phyloP scores from a whole-genome alignment of 2,329 filamentous ascomycete species.

The Cyclaneusma minus region DNA sequence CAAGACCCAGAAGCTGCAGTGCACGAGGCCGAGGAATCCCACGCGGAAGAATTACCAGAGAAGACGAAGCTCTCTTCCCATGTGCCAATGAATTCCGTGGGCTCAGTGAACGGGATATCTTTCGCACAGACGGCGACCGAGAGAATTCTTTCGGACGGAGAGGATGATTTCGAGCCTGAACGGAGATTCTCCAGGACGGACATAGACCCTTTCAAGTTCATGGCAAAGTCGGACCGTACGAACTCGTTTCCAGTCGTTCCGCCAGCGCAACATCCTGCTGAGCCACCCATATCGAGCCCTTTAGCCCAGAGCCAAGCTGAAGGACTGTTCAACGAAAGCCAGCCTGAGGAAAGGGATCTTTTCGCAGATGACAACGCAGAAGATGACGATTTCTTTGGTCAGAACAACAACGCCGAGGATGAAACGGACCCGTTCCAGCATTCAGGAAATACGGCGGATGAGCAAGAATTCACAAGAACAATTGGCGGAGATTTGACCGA shows the following conservation, averaged over 20 bases:
- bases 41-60: constrained; percentile 12
- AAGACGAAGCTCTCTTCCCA: constrained; percentile 42
- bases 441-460: constrained; percentile 3
- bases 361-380: constrained; percentile 22
- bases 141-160: constrained; percentile 41
- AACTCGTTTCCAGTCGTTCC: constrained; percentile 49
- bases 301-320: constrained; percentile 34
- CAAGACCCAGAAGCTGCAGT: constrained; percentile 4
- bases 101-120: constrained; percentile 44
- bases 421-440: constrained; percentile 1
- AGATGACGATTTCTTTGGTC: constrained; percentile 29
- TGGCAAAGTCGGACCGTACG: constrained; percentile 39
- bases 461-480: constrained; percentile 6
- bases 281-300: constrained; percentile 19
- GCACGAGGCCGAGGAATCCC: constrained; percentile 4
- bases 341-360: constrained; percentile 20
- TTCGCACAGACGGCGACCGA: constrained; percentile 50
- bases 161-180: constrained; percentile 34
- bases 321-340: constrained; percentile 35
- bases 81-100: no score
- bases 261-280: constrained; percentile 20
- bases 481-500: constrained; percentile 14
- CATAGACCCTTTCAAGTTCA: constrained; percentile 43
- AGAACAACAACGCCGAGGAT: constrained; percentile 15
- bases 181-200: constrained; percentile 36